Conservation (phyloP, 495 filamentous ascomycete genomes). For the Letharia lupina region DNA sequence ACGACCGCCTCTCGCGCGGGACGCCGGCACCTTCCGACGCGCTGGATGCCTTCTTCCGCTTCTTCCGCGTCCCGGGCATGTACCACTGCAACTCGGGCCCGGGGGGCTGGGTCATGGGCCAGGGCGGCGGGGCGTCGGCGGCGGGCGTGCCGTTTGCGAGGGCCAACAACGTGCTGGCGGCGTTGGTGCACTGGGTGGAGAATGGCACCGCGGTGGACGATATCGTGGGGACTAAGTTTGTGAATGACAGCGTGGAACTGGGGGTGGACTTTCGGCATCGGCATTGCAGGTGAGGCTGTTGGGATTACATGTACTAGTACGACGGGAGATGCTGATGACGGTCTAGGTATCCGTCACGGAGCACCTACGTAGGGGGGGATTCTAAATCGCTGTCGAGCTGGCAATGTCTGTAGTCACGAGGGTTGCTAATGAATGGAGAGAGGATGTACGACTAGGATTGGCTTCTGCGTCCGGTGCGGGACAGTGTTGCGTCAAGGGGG, state of each 20-base stretch:
- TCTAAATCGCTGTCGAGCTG: slow-evolving; percentile 6
- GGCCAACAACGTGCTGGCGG: slow-evolving; percentile 42
- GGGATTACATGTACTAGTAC: too few relatives aligned
- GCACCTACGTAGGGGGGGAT: slow-evolving; percentile 6
- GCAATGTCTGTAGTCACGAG: slow-evolving; percentile 2
- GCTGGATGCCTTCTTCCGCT: slow-evolving; percentile 51
- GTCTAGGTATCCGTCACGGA: slow-evolving; percentile 25
- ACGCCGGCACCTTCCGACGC: slow-evolving; percentile 35
- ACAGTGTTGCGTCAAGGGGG: too few relatives aligned
- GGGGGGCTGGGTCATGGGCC: slow-evolving; percentile 49
- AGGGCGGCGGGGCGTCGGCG: slow-evolving; percentile 30
- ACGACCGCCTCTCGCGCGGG: slow-evolving; percentile 36
- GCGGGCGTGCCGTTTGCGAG: slow-evolving; percentile 28
- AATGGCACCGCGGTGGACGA: slow-evolving; percentile 46
- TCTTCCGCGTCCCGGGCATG: slow-evolving; percentile 53
- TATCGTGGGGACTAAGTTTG: slow-evolving; percentile 46
- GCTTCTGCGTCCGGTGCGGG: too few relatives aligned
- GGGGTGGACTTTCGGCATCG: slow-evolving; percentile 31
- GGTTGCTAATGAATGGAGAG: too few relatives aligned
- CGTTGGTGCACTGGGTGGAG: slow-evolving; percentile 56
- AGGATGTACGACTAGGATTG: too few relatives aligned
- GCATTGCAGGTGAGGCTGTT: slow-evolving; percentile 31
- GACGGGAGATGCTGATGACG: slow-evolving; percentile 18
- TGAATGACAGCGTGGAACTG: slow-evolving; percentile 30
- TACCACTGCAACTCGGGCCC: slow-evolving; percentile 43